Evolutionary conservation across 2,329 filamentous ascomycete species (phyloP).

Genomic region (Apiospora koreana): DNA sequence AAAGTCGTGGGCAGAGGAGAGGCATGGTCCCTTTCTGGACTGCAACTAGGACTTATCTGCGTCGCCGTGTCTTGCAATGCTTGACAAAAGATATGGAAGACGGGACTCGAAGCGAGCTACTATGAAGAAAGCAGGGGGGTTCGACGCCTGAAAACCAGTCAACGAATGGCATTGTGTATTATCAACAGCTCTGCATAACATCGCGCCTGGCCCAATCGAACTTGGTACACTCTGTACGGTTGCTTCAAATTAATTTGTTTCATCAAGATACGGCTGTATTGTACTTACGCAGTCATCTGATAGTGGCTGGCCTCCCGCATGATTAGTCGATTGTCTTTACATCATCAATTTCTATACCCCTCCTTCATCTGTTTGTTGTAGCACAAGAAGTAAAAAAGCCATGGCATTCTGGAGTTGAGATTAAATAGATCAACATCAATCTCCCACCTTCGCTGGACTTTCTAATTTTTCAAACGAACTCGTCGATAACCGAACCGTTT

Average conservation of each 20-base stretch:
- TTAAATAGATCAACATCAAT: background rate
- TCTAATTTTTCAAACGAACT: background rate
- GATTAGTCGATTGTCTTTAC: background rate
- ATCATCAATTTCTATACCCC: background rate
- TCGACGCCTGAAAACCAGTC: background rate
- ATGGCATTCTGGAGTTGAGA: background rate
- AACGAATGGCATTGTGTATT: background rate
- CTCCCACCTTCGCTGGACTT: background rate
- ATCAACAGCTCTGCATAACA: background rate
- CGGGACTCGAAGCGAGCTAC: background rate
- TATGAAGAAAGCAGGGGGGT: background rate
- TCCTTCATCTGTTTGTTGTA: background rate
- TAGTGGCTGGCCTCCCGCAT: background rate
- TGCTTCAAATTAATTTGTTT: background rate
- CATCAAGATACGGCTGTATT: background rate
- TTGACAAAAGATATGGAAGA: background rate
- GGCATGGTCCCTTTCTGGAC: background rate
- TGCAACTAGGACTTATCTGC: background rate
- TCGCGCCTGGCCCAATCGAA: background rate
- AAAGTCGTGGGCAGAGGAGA: background rate
- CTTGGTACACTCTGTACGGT: background rate
- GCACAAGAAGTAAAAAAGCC: background rate
- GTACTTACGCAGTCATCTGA: background rate
- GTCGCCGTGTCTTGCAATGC: background rate
- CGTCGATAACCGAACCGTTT: background rate